Evolutionary conservation across 1,284 basidiomycete genomes (phyloP).

Genomic region (Ceratobasidium sp.): DNA sequence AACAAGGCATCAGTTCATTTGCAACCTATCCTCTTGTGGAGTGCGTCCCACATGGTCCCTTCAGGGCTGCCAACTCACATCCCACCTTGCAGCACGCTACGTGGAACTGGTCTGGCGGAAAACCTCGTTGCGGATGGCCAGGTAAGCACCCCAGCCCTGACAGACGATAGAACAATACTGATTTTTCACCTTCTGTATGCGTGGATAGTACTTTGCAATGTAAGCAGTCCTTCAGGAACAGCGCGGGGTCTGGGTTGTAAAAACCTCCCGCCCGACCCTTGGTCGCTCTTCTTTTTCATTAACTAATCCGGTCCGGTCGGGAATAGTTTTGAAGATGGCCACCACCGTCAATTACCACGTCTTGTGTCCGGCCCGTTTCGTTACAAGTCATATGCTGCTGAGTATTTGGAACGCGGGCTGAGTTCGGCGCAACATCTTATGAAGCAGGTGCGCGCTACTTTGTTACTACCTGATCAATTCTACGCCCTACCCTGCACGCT

Average conservation of each 20-base stretch:
- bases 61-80: neutral
- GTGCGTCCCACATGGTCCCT: neutral
- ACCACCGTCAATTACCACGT: slow-evolving; percentile 43
- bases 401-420: slow-evolving; percentile 40
- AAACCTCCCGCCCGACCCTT: slow-evolving; percentile 1
- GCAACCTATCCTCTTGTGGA: slow-evolving; percentile 44
- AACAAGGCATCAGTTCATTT: slow-evolving; percentile 42
- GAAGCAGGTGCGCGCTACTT: slow-evolving; percentile 7
- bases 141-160: neutral
- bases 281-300: slow-evolving; percentile 8
- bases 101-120: slow-evolving; percentile 43
- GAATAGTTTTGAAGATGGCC: slow-evolving; percentile 43
- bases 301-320: neutral
- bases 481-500: too few species aligned
- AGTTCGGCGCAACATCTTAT: slow-evolving; percentile 19
- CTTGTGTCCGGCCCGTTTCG: slow-evolving; percentile 43
- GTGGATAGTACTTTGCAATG: slow-evolving; percentile 13
- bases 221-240: neutral
- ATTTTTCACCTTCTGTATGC: neutral
- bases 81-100: slow-evolving; percentile 25
- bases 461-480: neutral
- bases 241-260: too few species aligned
- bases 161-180: neutral
- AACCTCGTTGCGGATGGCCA: slow-evolving; percentile 42
- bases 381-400: slow-evolving; percentile 42